Base-by-base conservation (phyloP, 148 eudicot species). In the Beta vulgaris region DNA sequence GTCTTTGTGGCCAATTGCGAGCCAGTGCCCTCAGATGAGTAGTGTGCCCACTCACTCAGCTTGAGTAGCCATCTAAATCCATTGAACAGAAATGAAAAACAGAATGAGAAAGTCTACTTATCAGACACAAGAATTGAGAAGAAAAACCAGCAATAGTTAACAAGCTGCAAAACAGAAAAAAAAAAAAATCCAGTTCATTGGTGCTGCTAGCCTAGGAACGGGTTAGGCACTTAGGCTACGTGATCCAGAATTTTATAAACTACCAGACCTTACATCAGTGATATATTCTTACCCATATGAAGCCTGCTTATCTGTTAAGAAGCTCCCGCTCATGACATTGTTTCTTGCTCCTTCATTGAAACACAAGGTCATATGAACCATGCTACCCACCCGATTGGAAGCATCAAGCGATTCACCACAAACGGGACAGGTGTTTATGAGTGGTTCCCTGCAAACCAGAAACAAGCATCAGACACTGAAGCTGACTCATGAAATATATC, bases 341-440 rank as follows among this genome's bases (percentile, higher is more conserved):
- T 84, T 86, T 68, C 98, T 96, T 79, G 96, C 90, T 68, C 98
- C 98, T 83, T 94, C 98, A 79, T 94, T 90, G 74, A 94, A 94
- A 76, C 98, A 94, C 55, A 94, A 78, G 75, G 97, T 87, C 97
- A 94, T 83, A 82, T 94, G 98, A 79, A 94, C 84, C 89, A 91
- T 83, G 75, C 73, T 78, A 70, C 91, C 87, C 75, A 94, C 77
- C 78, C 59, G 68, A 83, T 94, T 89, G 21, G 91, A 86, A 74
- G 85, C 80, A 62, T 87, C 85, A 79, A 94, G 91, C 65, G 78
- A 51, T 83, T 94, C 98, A 49, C 98, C 97, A 77, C 98, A 94
- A 53, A 94, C 97, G 66, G 98, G 98, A 79, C 98, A 94, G 57
- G 84, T 85, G 73, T 83, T 91, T 74, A 94, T 87, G 26, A 94